Evolutionary conservation across 768 basidiomycete species (phyloP).

Genomic region (Chiua virens): DNA sequence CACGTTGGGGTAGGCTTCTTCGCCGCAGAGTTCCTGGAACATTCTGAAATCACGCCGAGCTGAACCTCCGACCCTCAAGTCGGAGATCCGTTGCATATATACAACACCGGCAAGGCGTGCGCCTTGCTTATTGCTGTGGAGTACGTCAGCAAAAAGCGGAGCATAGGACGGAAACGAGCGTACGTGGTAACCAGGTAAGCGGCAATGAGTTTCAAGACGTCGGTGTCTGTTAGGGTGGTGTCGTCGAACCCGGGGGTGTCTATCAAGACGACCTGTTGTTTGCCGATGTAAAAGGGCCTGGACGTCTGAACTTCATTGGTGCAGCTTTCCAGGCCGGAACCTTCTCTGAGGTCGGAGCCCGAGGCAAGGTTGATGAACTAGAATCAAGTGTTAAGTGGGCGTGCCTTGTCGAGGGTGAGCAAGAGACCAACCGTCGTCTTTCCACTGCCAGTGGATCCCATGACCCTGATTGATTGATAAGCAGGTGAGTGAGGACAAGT

Average conservation of each 20-base stretch:
- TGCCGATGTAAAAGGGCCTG: constrained; percentile 24
- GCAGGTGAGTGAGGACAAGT: constrained; percentile 3
- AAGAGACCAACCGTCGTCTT: constrained; percentile 33
- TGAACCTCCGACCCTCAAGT: constrained; percentile 48
- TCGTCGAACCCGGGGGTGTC: constrained; percentile 69
- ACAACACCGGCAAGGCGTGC: constrained; percentile 47
- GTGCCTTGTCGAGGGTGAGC: not conserved
- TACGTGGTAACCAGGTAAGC: constrained; percentile 35
- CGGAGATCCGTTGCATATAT: constrained; percentile 54
- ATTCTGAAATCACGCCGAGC: constrained; percentile 49
- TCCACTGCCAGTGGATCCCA: constrained; percentile 36
- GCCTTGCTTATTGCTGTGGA: constrained; percentile 33
- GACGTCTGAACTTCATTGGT: constrained; percentile 35
- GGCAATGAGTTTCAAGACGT: constrained; percentile 52
- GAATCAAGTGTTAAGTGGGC: constrained; percentile 2
- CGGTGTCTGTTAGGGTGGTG: constrained; percentile 47
- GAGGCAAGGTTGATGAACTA: constrained; percentile 40
- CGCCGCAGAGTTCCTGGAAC: constrained; percentile 55
- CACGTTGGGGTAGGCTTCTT: constrained; percentile 49
- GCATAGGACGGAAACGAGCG: not conserved
- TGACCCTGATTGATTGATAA: constrained; percentile 32
- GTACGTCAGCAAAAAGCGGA: constrained; percentile 8
- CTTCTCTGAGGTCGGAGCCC: constrained; percentile 32
- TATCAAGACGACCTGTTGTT: constrained; percentile 45
- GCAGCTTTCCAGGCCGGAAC: constrained; percentile 36